phyloP scores from a whole-genome alignment of 2,329 filamentous ascomycete genomes.

The Cladosporium sp. region DNA sequence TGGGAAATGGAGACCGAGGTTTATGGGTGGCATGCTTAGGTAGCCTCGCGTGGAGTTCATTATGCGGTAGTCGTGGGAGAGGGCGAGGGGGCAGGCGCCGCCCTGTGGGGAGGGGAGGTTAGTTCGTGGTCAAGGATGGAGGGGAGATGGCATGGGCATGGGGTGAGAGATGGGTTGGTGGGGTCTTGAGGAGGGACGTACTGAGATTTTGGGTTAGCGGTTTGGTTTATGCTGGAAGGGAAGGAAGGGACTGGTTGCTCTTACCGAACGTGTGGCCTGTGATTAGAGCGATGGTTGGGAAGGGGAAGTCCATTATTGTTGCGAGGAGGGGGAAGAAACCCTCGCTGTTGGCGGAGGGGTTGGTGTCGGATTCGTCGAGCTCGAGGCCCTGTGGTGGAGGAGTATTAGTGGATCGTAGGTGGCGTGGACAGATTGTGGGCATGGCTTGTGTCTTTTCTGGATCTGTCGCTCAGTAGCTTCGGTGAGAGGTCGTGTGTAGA shows the following conservation, averaged over 20 bases:
- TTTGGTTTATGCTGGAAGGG: not conserved
- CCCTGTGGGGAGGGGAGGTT: constrained; percentile 14
- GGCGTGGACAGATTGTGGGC: no score
- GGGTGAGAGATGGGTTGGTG: not conserved
- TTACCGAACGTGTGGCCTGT: constrained; percentile 46
- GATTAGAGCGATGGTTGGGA: constrained; percentile 44
- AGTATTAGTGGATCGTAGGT: no score
- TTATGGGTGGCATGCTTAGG: constrained; percentile 50
- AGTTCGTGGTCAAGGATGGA: not conserved
- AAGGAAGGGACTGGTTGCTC: no score
- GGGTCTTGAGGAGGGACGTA: not conserved
- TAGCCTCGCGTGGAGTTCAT: constrained; percentile 47
- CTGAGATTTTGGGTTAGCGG: not conserved
- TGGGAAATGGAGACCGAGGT: constrained; percentile 53
- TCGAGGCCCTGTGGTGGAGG: constrained; percentile 27
- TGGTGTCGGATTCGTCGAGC: constrained; percentile 32
- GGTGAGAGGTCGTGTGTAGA: not conserved
- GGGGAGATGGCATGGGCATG: not conserved
- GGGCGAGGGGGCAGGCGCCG: constrained; percentile 45
- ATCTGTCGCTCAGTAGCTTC: no score
- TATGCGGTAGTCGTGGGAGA: constrained; percentile 47
- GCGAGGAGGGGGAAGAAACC: constrained; percentile 36
- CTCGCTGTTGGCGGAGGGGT: constrained; percentile 32
- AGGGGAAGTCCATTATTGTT: constrained; percentile 34
- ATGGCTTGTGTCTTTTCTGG: no score